Evolutionary conservation across 495 filamentous ascomycete genomes (phyloP), one percentile per base, ranked within the genome.

Genomic region (Lasiosphaeria hispida): DNA sequence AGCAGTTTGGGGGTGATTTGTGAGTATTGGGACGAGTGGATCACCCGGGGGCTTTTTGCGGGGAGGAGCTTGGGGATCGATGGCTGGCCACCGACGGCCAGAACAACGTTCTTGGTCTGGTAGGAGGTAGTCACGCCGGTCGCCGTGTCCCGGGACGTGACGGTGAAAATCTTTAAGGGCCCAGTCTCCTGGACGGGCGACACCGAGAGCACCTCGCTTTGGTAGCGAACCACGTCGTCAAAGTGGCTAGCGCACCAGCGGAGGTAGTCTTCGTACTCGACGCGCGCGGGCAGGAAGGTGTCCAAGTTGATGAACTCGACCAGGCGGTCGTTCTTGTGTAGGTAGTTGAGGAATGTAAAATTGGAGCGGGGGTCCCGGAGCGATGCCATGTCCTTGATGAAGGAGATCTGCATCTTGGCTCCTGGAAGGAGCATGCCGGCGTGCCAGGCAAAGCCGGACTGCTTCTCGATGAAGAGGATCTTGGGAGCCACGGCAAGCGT

Each of bases 381-480:
- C 8, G 91, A 94, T 10, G 94, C 93, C 57, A 98, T 80, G 64
- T 97, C 94, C 76, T 98, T 98, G 72, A 98, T 79, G 79, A 97
- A 98, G 35, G 90, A 93, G 57, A 98, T 97, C 71, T 98, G 93
- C 93, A 98, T 98, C 69, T 87, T 89, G 10, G 91, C 88, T 45
- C 91, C 91, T 0, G 91, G 91, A 1, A 98, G 83, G 53, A 96
- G 81, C 93, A 98, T 98, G 37, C 93, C 93, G 3, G 87, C 84
- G 70, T 98, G 93, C 93, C 93, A 97, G 48, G 85, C 83, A 64
- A 97, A 98, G 41, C 83, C 75, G 18, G 78, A 65, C 74, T 98
- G 93, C 58, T 87, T 86, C 75, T 97, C 93, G 17, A 97, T 70
- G 73, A 96, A 97, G 40, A 86, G 77, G 4, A 93, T 85, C 63